Evolutionary conservation across 345 rosid species (phyloP).

Genomic region (Cardamine chenopodiifolia): DNA sequence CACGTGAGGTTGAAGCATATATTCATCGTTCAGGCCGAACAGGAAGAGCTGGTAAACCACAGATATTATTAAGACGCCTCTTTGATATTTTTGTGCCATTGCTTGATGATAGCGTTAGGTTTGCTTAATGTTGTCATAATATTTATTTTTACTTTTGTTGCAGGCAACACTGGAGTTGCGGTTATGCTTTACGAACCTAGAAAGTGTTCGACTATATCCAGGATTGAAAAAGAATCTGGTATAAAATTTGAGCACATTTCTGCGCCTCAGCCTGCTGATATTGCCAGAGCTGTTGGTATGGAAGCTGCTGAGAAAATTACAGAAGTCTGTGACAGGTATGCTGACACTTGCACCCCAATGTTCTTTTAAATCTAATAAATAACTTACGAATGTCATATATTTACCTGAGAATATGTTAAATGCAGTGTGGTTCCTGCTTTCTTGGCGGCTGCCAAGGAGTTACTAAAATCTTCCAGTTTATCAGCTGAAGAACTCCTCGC

Average conservation of each 20-base stretch:
- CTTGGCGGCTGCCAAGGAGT: constrained; percentile 73
- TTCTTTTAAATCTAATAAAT: not conserved
- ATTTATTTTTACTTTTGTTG: constrained; percentile 6
- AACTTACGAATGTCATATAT: not conserved
- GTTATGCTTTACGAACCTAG: constrained; percentile 94
- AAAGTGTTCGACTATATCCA: constrained; percentile 67
- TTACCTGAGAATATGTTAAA: not conserved
- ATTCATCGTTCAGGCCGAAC: constrained; percentile 99
- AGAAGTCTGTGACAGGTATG: constrained; percentile 88
- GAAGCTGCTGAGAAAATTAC: constrained; percentile 75
- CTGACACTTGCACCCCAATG: not conserved
- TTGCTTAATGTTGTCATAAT: constrained; percentile 22
- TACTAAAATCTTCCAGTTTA: constrained; percentile 68
- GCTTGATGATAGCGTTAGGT: constrained; percentile 14
- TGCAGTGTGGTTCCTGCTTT: constrained; percentile 93
- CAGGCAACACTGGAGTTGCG: constrained; percentile 93
- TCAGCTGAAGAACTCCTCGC: constrained; percentile 85
- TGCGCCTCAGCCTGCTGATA: constrained; percentile 83
- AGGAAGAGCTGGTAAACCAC: constrained; percentile 85
- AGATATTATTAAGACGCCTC: not conserved
- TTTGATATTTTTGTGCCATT: not conserved
- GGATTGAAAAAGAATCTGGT: constrained; percentile 82
- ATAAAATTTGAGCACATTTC: constrained; percentile 82
- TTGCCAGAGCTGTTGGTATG: constrained; percentile 79
- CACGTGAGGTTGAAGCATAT: constrained; percentile 94